A percentile compares a stretch with the other conserved stretches of the same genome.
Conservation (phyloP, 2,329 filamentous ascomycete species). For the Alternaria incomplexa region DNA sequence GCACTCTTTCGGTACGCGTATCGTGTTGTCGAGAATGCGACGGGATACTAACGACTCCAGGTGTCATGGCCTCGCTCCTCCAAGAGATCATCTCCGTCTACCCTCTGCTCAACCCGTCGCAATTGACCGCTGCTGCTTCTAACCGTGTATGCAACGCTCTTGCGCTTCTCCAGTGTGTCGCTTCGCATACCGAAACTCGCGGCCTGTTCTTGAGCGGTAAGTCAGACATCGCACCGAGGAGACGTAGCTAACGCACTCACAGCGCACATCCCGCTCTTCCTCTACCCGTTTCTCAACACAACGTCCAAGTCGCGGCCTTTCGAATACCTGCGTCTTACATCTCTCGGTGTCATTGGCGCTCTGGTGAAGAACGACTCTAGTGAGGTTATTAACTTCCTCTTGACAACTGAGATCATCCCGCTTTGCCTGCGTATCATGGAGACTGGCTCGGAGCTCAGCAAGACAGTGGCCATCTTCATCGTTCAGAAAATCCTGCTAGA, state of each 20-base stretch:
- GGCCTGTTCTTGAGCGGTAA: slow-evolving; percentile 90
- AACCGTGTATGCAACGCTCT: slow-evolving; percentile 98
- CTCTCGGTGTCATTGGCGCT: slow-evolving; percentile 93
- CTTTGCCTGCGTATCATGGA: slow-evolving; percentile 99
- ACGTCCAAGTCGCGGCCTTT: slow-evolving; percentile 98
- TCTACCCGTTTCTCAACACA: slow-evolving; percentile 98
- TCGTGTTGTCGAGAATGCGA: too few species aligned
- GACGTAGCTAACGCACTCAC: slow-evolving; percentile 17
- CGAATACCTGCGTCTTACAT: slow-evolving; percentile 95
- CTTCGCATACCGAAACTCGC: slow-evolving; percentile 94
- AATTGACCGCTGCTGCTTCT: slow-evolving; percentile 94
- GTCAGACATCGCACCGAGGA: background rate
- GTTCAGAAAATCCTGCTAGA: slow-evolving; percentile 98
- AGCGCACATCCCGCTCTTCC: slow-evolving; percentile 97
- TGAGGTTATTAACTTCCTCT: slow-evolving; percentile 97
- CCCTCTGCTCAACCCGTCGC: slow-evolving; percentile 92
- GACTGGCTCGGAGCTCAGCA: slow-evolving; percentile 96
- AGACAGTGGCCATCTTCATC: slow-evolving; percentile 99
- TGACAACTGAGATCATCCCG: slow-evolving; percentile 98
- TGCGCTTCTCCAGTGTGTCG: slow-evolving; percentile 93
- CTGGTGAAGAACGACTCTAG: slow-evolving; percentile 98
- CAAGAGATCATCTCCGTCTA: slow-evolving; percentile 99
- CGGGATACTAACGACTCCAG: slow-evolving; percentile 55
- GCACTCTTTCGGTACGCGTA: slow-evolving; percentile 86
- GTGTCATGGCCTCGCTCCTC: slow-evolving; percentile 95